phyloP scores from a whole-genome alignment of 306 rosid species.

The Lathyrus oleraceus region DNA sequence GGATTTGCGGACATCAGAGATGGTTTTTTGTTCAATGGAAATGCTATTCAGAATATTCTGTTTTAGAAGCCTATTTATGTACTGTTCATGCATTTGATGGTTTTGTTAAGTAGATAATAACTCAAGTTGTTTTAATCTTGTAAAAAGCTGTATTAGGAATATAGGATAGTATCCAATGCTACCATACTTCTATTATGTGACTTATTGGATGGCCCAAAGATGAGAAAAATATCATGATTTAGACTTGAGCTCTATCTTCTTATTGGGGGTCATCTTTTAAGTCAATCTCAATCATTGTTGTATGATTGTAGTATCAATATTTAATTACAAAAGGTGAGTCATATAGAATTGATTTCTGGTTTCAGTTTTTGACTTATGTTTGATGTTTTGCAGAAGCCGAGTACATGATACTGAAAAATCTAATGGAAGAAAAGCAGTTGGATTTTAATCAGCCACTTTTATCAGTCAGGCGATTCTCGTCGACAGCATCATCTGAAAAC shows the following conservation, averaged over 20 bases:
- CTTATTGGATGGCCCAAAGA: constrained; percentile 4
- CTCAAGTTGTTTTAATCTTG: constrained; percentile 16
- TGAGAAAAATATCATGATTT: constrained; percentile 21
- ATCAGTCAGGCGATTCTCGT: constrained; percentile 72
- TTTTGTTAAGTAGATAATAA: neutral
- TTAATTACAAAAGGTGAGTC: constrained; percentile 12
- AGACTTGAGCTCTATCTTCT: constrained; percentile 15
- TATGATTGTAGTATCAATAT: constrained; percentile 8
- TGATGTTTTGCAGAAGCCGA: constrained; percentile 47
- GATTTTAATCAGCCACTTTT: constrained; percentile 81
- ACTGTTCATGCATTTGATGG: no score
- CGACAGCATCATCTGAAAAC: constrained; percentile 46
- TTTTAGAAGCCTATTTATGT: constrained; percentile 1
- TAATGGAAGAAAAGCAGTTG: constrained; percentile 88
- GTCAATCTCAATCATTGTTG: constrained; percentile 18
- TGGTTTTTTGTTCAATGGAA: neutral
- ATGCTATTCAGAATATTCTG: constrained; percentile 6
- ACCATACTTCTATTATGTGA: neutral
- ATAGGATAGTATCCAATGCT: constrained; percentile 1
- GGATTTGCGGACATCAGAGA: no score
- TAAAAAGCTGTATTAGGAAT: constrained; percentile 4
- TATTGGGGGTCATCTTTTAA: constrained; percentile 2
- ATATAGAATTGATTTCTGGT: constrained; percentile 14
- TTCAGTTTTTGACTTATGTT: constrained; percentile 45
- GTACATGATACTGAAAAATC: constrained; percentile 42